Conservation (phyloP, 345 rosid genomes). For the Sisymbrium altissimum region DNA sequence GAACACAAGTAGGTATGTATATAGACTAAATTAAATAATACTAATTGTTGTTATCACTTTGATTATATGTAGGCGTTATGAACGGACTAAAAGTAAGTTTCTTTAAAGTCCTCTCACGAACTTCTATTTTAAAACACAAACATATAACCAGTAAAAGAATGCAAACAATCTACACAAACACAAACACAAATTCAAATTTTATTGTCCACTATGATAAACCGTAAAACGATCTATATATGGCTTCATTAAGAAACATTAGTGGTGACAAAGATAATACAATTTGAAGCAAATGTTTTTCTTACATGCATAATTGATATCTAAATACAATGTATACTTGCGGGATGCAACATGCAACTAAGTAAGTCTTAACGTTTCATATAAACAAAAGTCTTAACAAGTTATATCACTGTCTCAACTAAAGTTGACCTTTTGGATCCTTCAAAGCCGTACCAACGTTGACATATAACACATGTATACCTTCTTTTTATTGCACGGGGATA, state of each 20-base stretch:
- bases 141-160: background rate
- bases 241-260: too few species aligned
- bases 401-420: conserved; percentile 9
- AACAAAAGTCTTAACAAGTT: conserved; percentile 7
- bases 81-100: too few species aligned
- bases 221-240: too few species aligned
- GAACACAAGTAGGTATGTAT: background rate
- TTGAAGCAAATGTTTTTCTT: background rate
- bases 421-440: conserved; percentile 25
- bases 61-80: background rate
- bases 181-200: background rate
- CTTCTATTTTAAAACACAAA: background rate
- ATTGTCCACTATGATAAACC: background rate
- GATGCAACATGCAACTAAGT: background rate
- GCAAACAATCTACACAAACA: background rate
- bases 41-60: background rate
- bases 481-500: conserved; percentile 20
- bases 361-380: background rate
- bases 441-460: conserved; percentile 27
- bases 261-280: background rate
- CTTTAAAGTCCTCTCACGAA: background rate
- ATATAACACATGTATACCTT: conserved; percentile 29
- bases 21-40: background rate
- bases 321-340: background rate
- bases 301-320: background rate